Evolutionary conservation across 2,329 filamentous ascomycete species (phyloP).

Genomic region (Ophiobolus disseminans): DNA sequence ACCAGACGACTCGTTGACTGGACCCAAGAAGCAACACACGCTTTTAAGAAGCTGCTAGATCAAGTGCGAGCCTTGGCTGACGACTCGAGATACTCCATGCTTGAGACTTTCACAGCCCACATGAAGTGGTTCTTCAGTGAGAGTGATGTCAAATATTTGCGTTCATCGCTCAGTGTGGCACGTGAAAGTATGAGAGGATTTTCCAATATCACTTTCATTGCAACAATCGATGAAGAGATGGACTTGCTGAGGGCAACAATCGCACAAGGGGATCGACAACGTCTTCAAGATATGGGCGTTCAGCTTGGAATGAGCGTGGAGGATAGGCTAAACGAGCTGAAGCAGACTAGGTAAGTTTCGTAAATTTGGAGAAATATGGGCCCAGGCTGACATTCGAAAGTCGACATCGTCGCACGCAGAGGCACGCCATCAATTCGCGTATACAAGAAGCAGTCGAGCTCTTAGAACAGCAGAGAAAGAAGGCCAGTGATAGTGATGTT

Average conservation of each 20-base stretch:
- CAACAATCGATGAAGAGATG: conserved; percentile 6
- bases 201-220: conserved; percentile 4
- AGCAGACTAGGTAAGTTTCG: conserved; percentile 1
- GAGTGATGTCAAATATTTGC: conserved; percentile 3
- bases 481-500: background rate
- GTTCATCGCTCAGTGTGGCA: conserved; percentile 10
- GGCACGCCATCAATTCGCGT: background rate
- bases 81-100: background rate
- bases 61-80: conserved; percentile 4
- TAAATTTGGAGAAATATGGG: background rate
- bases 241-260: background rate
- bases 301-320: background rate
- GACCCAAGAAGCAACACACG: background rate
- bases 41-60: background rate
- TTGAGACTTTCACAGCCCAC: conserved; percentile 4
- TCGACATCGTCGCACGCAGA: background rate
- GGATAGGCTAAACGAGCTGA: background rate
- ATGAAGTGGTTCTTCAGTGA: conserved; percentile 11
- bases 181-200: conserved; percentile 9
- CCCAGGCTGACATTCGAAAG: background rate
- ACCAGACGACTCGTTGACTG: background rate
- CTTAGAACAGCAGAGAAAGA: background rate
- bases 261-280: background rate
- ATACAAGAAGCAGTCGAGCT: background rate
- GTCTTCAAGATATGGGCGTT: background rate